Evolutionary conservation across 495 filamentous ascomycete genomes (phyloP).

Genomic region (Penicillium tannophilum): DNA sequence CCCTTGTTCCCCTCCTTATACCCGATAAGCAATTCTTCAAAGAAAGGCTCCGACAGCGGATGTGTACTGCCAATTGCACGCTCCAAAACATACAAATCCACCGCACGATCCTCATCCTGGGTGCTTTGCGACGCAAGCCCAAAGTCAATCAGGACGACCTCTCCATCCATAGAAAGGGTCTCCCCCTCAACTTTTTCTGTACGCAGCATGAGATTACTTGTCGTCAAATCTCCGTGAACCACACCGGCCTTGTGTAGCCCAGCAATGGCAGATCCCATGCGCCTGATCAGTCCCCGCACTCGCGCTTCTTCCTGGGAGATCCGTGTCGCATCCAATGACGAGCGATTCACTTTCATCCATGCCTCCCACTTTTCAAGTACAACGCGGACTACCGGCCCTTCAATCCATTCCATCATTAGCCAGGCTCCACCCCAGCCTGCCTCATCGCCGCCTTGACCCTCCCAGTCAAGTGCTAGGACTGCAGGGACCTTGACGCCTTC

Average conservation of each 20-base stretch:
- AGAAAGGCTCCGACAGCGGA: conserved; percentile 79
- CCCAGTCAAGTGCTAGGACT: conserved; percentile 73
- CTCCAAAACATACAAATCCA: conserved; percentile 96
- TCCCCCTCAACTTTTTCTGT: conserved; percentile 30
- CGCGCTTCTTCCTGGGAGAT: conserved; percentile 43
- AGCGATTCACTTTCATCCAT: conserved; percentile 36
- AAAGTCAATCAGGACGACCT: conserved; percentile 93
- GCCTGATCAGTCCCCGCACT: conserved; percentile 62
- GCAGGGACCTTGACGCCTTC: conserved; percentile 80
- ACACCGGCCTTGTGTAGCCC: conserved; percentile 78
- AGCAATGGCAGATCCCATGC: conserved; percentile 76
- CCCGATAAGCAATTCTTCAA: conserved; percentile 61
- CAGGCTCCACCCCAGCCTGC: conserved; percentile 67
- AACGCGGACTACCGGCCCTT: conserved; percentile 67
- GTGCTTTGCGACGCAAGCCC: conserved; percentile 80
- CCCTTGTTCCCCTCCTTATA: conserved; percentile 64
- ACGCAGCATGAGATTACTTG: conserved; percentile 92
- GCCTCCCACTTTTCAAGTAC: conserved; percentile 66
- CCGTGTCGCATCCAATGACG: conserved; percentile 23
- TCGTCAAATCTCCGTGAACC: conserved; percentile 94
- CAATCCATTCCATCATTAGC: conserved; percentile 90
- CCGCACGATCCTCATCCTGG: conserved; percentile 92
- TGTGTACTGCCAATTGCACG: conserved; percentile 95
- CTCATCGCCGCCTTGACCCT: conserved; percentile 36
- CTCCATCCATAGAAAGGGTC: conserved; percentile 54